Evolutionary conservation across 1,284 basidiomycete genomes (phyloP), one percentile per base, ranked within the genome.

Genomic region (Melampsora occidentalis): DNA sequence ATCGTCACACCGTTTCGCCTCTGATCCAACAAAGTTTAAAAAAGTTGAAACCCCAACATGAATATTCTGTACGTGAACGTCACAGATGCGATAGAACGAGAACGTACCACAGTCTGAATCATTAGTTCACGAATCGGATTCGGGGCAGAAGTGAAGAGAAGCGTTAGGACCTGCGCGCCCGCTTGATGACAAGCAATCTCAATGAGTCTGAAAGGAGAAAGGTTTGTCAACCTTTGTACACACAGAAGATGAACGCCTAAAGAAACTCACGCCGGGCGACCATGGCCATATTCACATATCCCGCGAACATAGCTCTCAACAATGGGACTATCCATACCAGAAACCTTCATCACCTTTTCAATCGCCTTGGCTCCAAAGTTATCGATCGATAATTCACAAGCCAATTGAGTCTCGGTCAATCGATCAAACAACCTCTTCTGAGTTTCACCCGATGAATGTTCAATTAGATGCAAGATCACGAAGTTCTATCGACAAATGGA

Each of bases 111-210:
- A 66, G 75, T 77, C 51, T 77, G 75, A 57, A 77, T 77, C 75
- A 77, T 77, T 18, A 77, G 62, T 61, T 77, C 75, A 18, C 75
- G 42, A 12, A 77, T 77, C n/a, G 75, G 62, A 65, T 65, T 69
- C 22, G 75, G 75, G 12, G 75, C 75, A 31, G 75, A 77, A 5
- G 75, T 77, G 28, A 77, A 77, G 7, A 77, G 48, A 20, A 77
- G 68, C 16, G 75, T 77, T 48, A 77, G 51, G 62, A 77, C 75
- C 57, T 77, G 75, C 20, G 75, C 75, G 12, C 75, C 75, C 28
- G 75, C 75, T 70, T 77, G 75, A 66, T 77, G 75, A 46, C 75
- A 77, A 39, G 75, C 75, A 59, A 77, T 77, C 31, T 77, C 75
- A 31, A 77, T 77, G 31, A 77, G 51, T n/a, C 75, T 77, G 22